A percentile compares a stretch with the other conserved stretches of the same genome.
Conservation (phyloP, 177 flowering plant species). For the Vitis hybrid region DNA sequence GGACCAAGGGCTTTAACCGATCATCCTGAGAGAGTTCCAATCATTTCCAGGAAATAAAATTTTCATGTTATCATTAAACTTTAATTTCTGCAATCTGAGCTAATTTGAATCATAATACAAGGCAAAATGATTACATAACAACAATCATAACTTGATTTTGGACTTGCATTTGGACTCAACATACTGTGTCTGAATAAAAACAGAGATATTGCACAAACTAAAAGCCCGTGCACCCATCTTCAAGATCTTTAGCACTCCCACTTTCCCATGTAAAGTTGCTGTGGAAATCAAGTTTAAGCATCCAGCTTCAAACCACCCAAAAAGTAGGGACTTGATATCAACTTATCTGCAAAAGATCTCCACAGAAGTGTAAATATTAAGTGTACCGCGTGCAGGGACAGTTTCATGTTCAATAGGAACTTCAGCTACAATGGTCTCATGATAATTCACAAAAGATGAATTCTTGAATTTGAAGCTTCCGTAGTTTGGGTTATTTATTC, state of each 20-base stretch:
- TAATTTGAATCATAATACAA: constrained; percentile 3
- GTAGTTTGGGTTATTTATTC: constrained; percentile 27
- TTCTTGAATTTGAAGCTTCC: constrained; percentile 31
- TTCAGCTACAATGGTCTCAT: constrained; percentile 17
- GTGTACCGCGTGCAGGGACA: constrained; percentile 21
- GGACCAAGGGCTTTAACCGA: too few relatives aligned
- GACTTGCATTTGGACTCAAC: constrained; percentile 25
- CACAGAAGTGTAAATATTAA: constrained; percentile 16
- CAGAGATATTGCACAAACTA: constrained; percentile 27
- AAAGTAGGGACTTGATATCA: constrained; percentile 18
- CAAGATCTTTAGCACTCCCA: constrained; percentile 23
- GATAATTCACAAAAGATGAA: constrained; percentile 19
- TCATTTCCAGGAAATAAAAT: too few relatives aligned
- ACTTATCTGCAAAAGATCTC: constrained; percentile 17
- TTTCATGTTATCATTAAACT: too few relatives aligned
- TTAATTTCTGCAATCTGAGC: too few relatives aligned
- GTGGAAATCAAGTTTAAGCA: constrained; percentile 25
- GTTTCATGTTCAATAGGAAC: constrained; percentile 12
- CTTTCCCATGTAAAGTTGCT: constrained; percentile 26
- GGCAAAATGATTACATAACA: neutral
- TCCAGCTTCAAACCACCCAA: constrained; percentile 17
- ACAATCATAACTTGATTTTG: constrained; percentile 28
- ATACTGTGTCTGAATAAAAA: constrained; percentile 13
- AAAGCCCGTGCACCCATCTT: constrained; percentile 23
- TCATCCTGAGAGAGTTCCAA: too few relatives aligned